Percentiles rank a stretch among this genome's conserved stretches.
These are phyloP conservation scores for Davidsoniella eucalypti DNA, from an alignment of 2,329 filamentous ascomycete species.

Conservation along the genomic window DNA sequence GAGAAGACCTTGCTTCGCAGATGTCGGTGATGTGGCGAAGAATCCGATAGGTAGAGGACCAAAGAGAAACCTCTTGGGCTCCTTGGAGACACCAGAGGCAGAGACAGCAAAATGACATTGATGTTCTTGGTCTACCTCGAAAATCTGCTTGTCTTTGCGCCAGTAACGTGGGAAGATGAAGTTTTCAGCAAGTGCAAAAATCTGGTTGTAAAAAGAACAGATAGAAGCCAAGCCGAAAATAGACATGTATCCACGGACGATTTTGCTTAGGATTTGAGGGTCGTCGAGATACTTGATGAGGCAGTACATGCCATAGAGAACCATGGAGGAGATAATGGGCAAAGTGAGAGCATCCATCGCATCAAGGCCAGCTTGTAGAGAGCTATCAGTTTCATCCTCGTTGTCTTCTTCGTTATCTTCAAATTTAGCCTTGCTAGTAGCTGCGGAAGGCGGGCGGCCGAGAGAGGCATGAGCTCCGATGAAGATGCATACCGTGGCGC, in stretches of 20 bases:
- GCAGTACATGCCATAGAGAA: conserved; percentile 65
- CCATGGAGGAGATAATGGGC: conserved; percentile 57
- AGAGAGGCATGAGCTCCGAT: conserved; percentile 74
- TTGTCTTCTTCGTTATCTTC: conserved; percentile 31
- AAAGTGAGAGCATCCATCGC: conserved; percentile 73
- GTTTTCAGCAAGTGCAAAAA: conserved; percentile 44
- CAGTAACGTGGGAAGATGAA: conserved; percentile 63
- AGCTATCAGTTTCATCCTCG: conserved; percentile 33
- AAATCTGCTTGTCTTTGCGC: conserved; percentile 21
- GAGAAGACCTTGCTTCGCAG: not conserved
- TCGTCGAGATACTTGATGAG: conserved; percentile 81
- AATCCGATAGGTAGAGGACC: conserved; percentile 18
- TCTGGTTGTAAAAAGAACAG: conserved; percentile 56
- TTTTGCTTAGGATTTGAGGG: conserved; percentile 62
- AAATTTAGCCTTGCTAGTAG: conserved; percentile 25
- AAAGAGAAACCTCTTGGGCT: conserved; percentile 9
- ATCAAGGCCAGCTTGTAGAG: conserved; percentile 22
- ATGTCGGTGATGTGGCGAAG: not conserved
- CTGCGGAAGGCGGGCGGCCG: conserved; percentile 66
- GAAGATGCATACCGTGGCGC: conserved; percentile 70
- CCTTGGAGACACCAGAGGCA: conserved; percentile 11
- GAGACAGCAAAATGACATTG: conserved; percentile 11
- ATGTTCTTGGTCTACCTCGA: conserved; percentile 23
- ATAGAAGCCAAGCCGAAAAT: conserved; percentile 63
- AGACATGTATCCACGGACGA: conserved; percentile 72